These are phyloP conservation scores for Aspergillus fructus DNA, from an alignment of 2,329 filamentous ascomycete genomes.

Conservation along the genomic window DNA sequence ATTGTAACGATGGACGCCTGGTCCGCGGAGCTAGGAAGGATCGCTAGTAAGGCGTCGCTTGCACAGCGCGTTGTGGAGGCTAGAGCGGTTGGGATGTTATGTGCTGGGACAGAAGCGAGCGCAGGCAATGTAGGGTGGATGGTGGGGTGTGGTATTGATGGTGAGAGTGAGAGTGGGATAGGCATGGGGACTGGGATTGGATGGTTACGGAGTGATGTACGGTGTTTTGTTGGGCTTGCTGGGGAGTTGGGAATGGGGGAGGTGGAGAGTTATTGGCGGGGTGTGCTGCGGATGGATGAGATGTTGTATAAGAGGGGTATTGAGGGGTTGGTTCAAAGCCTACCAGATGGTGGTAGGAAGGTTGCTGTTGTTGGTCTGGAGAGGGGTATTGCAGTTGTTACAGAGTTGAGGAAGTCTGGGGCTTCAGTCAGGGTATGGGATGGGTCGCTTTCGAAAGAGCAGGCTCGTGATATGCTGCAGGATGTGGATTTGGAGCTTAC, in stretches of 20 bases:
- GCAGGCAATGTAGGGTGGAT: slow-evolving; percentile 13
- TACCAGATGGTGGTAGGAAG: background rate
- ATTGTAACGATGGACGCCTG: slow-evolving; percentile 25
- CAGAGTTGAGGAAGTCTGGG: slow-evolving; percentile 5
- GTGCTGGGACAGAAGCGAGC: slow-evolving; percentile 17
- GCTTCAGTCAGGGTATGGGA: slow-evolving; percentile 6
- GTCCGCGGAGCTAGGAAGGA: slow-evolving; percentile 17
- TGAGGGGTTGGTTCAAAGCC: background rate
- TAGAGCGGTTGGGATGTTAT: slow-evolving; percentile 11
- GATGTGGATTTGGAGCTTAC: slow-evolving; percentile 4
- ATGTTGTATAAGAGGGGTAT: slow-evolving; percentile 4
- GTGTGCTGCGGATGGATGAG: slow-evolving; percentile 17
- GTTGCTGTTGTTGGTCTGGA: background rate
- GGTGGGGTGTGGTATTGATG: background rate
- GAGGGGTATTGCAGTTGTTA: background rate
- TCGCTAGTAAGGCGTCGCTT: slow-evolving; percentile 14
- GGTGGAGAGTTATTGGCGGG: slow-evolving; percentile 20
- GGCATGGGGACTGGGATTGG: background rate
- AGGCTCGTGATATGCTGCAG: slow-evolving; percentile 1
- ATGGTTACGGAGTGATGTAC: slow-evolving; percentile 13
- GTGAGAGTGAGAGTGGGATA: background rate
- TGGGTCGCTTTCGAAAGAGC: background rate
- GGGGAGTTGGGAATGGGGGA: slow-evolving; percentile 17
- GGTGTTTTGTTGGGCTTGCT: slow-evolving; percentile 19
- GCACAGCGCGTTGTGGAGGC: slow-evolving; percentile 20